These are phyloP conservation scores for Sphaceloma murrayae DNA, from an alignment of 2,329 filamentous ascomycete genomes.

Conservation along the genomic window DNA sequence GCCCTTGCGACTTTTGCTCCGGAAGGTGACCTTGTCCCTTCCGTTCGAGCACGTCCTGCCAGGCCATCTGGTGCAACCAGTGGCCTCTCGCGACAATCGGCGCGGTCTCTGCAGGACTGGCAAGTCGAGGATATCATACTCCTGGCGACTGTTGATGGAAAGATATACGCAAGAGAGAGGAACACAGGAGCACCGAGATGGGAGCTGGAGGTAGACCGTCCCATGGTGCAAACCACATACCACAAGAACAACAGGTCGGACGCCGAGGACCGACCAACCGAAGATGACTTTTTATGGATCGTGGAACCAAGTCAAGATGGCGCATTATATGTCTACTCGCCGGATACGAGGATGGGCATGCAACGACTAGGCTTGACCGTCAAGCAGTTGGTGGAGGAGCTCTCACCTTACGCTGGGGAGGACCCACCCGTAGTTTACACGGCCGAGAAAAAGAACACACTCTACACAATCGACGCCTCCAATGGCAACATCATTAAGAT, in stretches of 20 bases:
- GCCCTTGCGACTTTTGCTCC: slow-evolving; percentile 97
- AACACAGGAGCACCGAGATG: slow-evolving; percentile 76
- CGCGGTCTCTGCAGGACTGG: slow-evolving; percentile 98
- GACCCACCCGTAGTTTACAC: slow-evolving; percentile 78
- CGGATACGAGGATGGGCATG: slow-evolving; percentile 51
- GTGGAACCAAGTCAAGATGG: slow-evolving; percentile 87
- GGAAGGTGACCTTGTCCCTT: slow-evolving; percentile 53
- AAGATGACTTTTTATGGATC: slow-evolving; percentile 83
- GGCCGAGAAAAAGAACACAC: slow-evolving; percentile 79
- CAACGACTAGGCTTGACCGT: slow-evolving; percentile 62
- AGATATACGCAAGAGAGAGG: slow-evolving; percentile 82
- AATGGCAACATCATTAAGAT: slow-evolving; percentile 75
- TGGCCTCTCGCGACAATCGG: slow-evolving; percentile 66
- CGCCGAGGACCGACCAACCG: slow-evolving; percentile 47
- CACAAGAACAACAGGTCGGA: slow-evolving; percentile 59
- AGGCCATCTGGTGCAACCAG: slow-evolving; percentile 48
- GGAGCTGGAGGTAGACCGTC: slow-evolving; percentile 73
- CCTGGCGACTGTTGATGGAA: slow-evolving; percentile 98
- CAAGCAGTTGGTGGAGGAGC: slow-evolving; percentile 78
- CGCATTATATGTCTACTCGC: slow-evolving; percentile 75
- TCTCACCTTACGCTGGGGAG: slow-evolving; percentile 64
- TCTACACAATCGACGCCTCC: slow-evolving; percentile 80
- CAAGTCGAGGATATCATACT: slow-evolving; percentile 99
- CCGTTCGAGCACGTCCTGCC: slow-evolving; percentile 90
- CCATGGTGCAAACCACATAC: slow-evolving; percentile 85